Percentiles rank a stretch among this genome's conserved stretches.
Conservation (phyloP, 352 stramenopile genomes). For the Elongisporangium prolatum region DNA sequence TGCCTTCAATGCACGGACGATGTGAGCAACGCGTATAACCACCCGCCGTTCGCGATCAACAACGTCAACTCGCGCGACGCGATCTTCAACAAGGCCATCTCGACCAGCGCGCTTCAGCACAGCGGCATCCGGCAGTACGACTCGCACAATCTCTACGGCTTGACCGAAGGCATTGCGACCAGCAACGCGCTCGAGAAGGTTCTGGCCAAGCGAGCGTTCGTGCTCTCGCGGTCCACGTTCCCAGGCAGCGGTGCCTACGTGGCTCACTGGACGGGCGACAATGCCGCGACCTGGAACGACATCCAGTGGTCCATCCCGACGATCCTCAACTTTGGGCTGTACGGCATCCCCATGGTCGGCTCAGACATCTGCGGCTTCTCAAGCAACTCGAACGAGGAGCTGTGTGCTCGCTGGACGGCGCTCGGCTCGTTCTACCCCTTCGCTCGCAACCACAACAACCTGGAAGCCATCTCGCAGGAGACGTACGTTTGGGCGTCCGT, state of each 20-base stretch:
- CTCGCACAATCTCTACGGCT: conserved; percentile 57
- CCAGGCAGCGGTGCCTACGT: conserved; percentile 27
- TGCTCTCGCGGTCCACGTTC: conserved; percentile 46
- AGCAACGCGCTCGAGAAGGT: conserved; percentile 26
- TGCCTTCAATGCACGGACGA: conserved; percentile 27
- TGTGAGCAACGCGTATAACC: conserved; percentile 17
- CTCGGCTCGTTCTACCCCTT: conserved; percentile 50
- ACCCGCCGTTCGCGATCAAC: conserved; percentile 29
- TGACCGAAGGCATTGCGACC: conserved; percentile 44
- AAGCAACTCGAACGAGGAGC: conserved; percentile 33
- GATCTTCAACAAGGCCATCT: conserved; percentile 37
- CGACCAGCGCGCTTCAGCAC: conserved; percentile 29
- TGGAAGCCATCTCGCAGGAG: conserved; percentile 29
- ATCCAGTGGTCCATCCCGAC: conserved; percentile 35
- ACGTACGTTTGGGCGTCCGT: conserved; percentile 38
- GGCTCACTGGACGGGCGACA: conserved; percentile 56
- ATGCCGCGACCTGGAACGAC: conserved; percentile 50
- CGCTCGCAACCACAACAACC: conserved; percentile 55
- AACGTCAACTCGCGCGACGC: conserved; percentile 17
- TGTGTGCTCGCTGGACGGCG: conserved; percentile 47
- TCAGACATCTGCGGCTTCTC: conserved; percentile 52
- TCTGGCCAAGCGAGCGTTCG: conserved; percentile 32
- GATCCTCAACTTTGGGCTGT: conserved; percentile 44
- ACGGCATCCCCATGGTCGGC: conserved; percentile 56
- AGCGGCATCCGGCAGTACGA: conserved; percentile 41